Evolutionary conservation across 345 rosid genomes (phyloP).

Genomic region (Luvunga scandens): DNA sequence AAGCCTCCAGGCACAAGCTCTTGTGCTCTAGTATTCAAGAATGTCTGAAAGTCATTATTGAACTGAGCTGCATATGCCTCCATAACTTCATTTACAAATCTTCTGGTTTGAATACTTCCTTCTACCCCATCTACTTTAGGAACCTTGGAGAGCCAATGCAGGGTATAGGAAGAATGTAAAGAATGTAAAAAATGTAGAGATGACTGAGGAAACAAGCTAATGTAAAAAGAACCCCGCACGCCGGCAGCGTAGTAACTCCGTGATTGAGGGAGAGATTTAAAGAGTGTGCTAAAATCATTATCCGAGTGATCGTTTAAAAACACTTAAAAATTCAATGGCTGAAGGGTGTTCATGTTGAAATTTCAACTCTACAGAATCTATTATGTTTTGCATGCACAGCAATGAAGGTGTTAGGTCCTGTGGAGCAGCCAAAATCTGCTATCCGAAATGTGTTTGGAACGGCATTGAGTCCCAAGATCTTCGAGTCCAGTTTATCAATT

Average conservation of each 20-base stretch:
- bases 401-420: slow-evolving; percentile 30
- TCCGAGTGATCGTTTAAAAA: slow-evolving; percentile 25
- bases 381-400: slow-evolving; percentile 28
- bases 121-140: neutral
- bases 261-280: slow-evolving; percentile 16
- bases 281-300: slow-evolving; percentile 30
- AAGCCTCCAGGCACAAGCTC: neutral
- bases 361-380: slow-evolving; percentile 20
- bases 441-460: slow-evolving; percentile 12
- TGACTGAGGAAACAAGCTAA: slow-evolving; percentile 36
- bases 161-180: slow-evolving; percentile 28
- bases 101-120: neutral
- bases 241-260: slow-evolving; percentile 14
- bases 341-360: neutral
- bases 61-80: neutral
- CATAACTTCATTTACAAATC: neutral
- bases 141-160: slow-evolving; percentile 38
- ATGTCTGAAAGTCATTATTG: neutral
- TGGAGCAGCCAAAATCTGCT: slow-evolving; percentile 34
- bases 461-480: neutral
- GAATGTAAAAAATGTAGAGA: slow-evolving; percentile 36
- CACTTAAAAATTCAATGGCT: slow-evolving; percentile 15
- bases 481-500: slow-evolving; percentile 10
- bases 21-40: neutral
- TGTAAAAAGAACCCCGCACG: slow-evolving; percentile 37